phyloP scores from a whole-genome alignment of 495 filamentous ascomycete species.

The Penicillium canescens region DNA sequence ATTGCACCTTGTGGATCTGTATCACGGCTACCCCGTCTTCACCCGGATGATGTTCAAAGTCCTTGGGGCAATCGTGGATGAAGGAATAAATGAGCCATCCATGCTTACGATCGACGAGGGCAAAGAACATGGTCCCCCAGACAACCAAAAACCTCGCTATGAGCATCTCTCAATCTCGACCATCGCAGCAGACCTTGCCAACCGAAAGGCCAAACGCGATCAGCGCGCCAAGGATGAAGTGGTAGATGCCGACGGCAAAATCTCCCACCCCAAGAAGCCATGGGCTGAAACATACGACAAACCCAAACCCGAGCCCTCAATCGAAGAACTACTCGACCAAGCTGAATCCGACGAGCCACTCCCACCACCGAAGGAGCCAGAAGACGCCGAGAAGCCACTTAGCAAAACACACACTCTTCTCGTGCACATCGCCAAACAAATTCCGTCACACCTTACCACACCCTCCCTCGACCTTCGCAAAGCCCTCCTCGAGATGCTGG shows the following conservation, averaged over 20 bases:
- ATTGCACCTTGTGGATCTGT: constrained; percentile 86
- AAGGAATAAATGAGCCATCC: constrained; percentile 66
- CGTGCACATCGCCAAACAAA: constrained; percentile 64
- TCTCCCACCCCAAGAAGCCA: constrained; percentile 38
- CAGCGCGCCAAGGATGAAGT: constrained; percentile 31
- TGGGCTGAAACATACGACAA: constrained; percentile 35
- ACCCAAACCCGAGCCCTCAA: constrained; percentile 24
- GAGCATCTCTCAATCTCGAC: constrained; percentile 35
- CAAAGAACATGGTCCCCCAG: constrained; percentile 19
- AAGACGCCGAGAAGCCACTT: constrained; percentile 54
- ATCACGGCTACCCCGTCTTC: constrained; percentile 87
- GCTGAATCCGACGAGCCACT: constrained; percentile 40
- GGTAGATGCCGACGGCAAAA: constrained; percentile 30
- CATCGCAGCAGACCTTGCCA: constrained; percentile 36
- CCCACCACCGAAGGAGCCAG: constrained; percentile 47
- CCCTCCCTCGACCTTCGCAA: constrained; percentile 75
- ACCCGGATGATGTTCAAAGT: constrained; percentile 85
- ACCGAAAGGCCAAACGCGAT: constrained; percentile 37
- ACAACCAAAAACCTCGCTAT: constrained; percentile 43
- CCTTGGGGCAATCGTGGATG: constrained; percentile 76
- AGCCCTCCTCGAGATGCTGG: constrained; percentile 72
- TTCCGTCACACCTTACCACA: constrained; percentile 84
- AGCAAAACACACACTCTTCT: constrained; percentile 61
- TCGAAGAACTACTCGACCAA: constrained; percentile 32
- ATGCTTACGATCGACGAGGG: constrained; percentile 50